Base-by-base conservation (phyloP, 257 asterid genomes). In the Handroanthus guayacan region DNA sequence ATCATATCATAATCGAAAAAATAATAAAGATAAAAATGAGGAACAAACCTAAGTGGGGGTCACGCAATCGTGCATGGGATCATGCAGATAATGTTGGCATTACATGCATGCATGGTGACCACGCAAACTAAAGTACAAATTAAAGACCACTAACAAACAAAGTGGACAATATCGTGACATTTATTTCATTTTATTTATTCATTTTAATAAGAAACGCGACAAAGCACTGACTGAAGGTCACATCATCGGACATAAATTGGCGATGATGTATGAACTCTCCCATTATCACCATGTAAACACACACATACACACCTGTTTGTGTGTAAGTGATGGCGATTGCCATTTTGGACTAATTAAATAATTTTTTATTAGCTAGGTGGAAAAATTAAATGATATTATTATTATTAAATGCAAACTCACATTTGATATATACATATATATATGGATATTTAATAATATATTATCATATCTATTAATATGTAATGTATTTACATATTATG, bases 51-150 rank as follows among this genome's bases (percentile, higher is more conserved):
- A 72, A 81, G 82, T 81, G 82, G 39, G 81, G 74, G 43, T 72
- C 52, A 65, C 78, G 78, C 70, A 67, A 77, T 74, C 75, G 50
- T 74, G 76, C 86, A 78, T 78, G 82, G 72, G 67, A 68, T 60
- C 51, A 75, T 75, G 78, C 75, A 72, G 62, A 75, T 67, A 51
- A 50, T 25, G 31, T 25, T 25, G 31, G 31, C 36, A 39, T 25
- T 45, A 45, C 58, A n/a, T 61, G 45, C 71, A 72, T 77, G 75
- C 82, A 81, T 71, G 79, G 75, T 61, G 55, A 67, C 64, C 37
- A 36, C 44, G 7, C 5, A 41, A 41, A 5, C 5, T 5, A 41
- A 41, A 41, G 45, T 25, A 44, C 18, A 7, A 52, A n/a, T 41
- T 62, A 31, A 38, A 55, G 54, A 3, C 75, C 54, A 43, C 67